phyloP scores from a whole-genome alignment of 306 rosid species.

The Hippophae rhamnoides region DNA sequence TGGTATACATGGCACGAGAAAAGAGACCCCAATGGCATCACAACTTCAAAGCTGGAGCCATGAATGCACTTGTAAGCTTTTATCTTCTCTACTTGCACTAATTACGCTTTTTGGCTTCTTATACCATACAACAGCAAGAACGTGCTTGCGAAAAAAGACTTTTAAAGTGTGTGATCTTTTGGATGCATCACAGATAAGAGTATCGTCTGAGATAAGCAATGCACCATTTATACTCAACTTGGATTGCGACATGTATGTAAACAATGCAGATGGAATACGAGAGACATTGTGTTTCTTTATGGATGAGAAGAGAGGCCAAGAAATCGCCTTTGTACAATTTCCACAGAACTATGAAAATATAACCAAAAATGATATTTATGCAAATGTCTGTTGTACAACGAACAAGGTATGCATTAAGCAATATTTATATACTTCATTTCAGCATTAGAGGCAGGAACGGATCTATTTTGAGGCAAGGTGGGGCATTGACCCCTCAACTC shows the following conservation, averaged over 20 bases:
- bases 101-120: neutral
- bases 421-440: neutral
- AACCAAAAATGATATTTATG: conserved; percentile 41
- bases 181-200: conserved; percentile 37
- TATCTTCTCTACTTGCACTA: neutral
- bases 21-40: conserved; percentile 51
- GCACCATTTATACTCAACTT: conserved; percentile 54
- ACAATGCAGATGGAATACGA: conserved; percentile 31
- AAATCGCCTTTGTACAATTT: conserved; percentile 45
- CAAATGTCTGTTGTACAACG: neutral
- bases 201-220: conserved; percentile 59
- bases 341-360: conserved; percentile 41
- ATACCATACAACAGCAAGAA: neutral
- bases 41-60: conserved; percentile 74
- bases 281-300: conserved; percentile 52
- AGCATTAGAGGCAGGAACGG: no score
- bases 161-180: neutral
- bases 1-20: conserved; percentile 65
- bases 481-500: no score
- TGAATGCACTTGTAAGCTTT: conserved; percentile 47
- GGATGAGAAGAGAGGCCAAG: conserved; percentile 44
- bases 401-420: conserved; percentile 18
- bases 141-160: neutral
- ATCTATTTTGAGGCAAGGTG: no score
- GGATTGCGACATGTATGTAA: conserved; percentile 70